A percentile compares a stretch with the other conserved stretches of the same genome.
Evolutionary conservation across 495 filamentous ascomycete species (phyloP).

Genomic region (Collariella sp.): DNA sequence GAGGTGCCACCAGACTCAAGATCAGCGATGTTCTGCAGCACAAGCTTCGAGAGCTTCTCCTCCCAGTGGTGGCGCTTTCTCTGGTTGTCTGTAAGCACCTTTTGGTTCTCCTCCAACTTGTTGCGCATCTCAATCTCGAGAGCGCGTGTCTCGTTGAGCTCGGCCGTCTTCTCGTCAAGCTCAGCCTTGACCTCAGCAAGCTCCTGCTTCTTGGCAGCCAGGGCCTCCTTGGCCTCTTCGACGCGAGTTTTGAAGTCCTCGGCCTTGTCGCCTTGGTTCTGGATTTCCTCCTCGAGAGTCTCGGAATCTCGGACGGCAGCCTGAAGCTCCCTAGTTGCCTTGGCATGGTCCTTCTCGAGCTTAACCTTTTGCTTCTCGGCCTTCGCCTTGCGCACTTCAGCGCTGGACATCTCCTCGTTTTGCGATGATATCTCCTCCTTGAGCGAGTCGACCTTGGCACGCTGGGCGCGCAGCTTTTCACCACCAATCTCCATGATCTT

Average conservation of each 20-base stretch:
- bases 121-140: conserved; percentile 97
- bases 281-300: conserved; percentile 64
- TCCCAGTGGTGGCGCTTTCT: conserved; percentile 77
- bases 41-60: conserved; percentile 74
- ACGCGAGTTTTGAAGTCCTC: conserved; percentile 64
- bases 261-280: conserved; percentile 64
- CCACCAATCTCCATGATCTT: conserved; percentile 98
- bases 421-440: conserved; percentile 79
- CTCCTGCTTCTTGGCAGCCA: conserved; percentile 73
- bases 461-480: conserved; percentile 81
- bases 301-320: conserved; percentile 62
- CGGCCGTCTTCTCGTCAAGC: conserved; percentile 75
- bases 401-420: conserved; percentile 69
- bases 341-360: conserved; percentile 68
- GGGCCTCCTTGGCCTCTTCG: conserved; percentile 75
- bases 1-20: conserved; percentile 30
- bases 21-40: conserved; percentile 70
- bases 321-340: conserved; percentile 68
- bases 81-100: conserved; percentile 77
- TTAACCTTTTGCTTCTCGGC: conserved; percentile 87
- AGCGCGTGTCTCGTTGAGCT: conserved; percentile 82
- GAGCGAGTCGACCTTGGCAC: conserved; percentile 84
- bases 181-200: conserved; percentile 72
- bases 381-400: conserved; percentile 79
- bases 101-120: conserved; percentile 92